A percentile compares a stretch with the other conserved stretches of the same genome.
These are phyloP conservation scores for Pyrenophora teres DNA, from an alignment of 2,329 filamentous ascomycete genomes.

Conservation along the genomic window DNA sequence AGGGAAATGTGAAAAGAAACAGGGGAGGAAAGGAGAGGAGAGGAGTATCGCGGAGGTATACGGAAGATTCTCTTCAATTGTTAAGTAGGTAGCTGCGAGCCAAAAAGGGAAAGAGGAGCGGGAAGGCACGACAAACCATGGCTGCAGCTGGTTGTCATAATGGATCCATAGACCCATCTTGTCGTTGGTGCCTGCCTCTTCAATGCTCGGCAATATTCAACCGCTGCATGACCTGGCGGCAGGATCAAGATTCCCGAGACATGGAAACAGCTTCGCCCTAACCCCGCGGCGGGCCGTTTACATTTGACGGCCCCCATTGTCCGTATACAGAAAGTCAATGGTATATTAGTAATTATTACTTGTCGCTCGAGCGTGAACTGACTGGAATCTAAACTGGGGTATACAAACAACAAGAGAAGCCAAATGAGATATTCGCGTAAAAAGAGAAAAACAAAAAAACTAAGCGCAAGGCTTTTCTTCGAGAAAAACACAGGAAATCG, in stretches of 20 bases:
- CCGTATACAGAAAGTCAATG: not conserved
- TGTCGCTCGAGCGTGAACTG: not conserved
- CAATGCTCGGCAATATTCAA: slow-evolving; percentile 14
- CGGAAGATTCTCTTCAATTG: not conserved
- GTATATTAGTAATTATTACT: slow-evolving; percentile 8
- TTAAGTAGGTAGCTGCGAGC: too few species aligned
- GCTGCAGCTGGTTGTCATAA: too few species aligned
- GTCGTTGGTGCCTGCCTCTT: not conserved
- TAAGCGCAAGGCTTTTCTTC: slow-evolving; percentile 1
- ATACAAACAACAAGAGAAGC: slow-evolving; percentile 9
- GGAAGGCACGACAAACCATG: too few species aligned
- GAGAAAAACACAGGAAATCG: slow-evolving; percentile 9
- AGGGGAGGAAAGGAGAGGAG: too few species aligned
- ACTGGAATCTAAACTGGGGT: slow-evolving; percentile 2
- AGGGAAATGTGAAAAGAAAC: not conserved
- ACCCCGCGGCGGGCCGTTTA: slow-evolving; percentile 5
- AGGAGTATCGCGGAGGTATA: too few species aligned
- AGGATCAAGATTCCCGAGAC: slow-evolving; percentile 19
- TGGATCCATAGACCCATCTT: too few species aligned
- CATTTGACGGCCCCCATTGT: too few species aligned
- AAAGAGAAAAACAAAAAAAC: not conserved
- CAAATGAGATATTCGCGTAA: not conserved
- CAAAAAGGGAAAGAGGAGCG: too few species aligned
- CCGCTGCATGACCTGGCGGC: slow-evolving; percentile 6
- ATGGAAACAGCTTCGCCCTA: not conserved